Evolutionary conservation across 75 land plant genomes (phyloP), one percentile per base, ranked within the genome.

Genomic region (Picea glauca): DNA sequence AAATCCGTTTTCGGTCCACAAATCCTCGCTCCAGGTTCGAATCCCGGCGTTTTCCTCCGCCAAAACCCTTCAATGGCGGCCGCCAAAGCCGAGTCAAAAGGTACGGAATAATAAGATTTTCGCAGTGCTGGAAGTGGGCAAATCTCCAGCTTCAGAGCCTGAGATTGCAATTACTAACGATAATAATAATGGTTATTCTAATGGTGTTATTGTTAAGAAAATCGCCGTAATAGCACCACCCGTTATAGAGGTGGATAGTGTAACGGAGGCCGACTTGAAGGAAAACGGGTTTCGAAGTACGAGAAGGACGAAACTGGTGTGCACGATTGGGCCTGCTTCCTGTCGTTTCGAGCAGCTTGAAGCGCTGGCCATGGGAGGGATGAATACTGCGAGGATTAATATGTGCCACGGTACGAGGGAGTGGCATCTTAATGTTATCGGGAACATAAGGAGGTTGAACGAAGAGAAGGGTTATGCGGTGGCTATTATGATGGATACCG

Each of bases 361-460:
- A 84, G 82, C 80, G 62, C 82, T 92, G 63, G 88, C 92, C 18
- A 80, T 79, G 76, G 90, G 85, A 4, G 94, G 94, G 18, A 92
- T 92, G 94, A 92, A 90, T 70, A 88, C 88, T 66, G 94, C 90
- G 20, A 78, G 94, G 58, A 80, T 92, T 77, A 92, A 92, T 72
- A 88, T 92, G 88, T 90, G 92, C 58, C 94, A 92, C 56, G 90
- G 88, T 40, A 86, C 92, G 11, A 79, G 86, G 60, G 94, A 86
- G 13, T 92, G 92, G 85, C 92, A 92, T 79, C 75, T 79, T 63
- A 80, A 86, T 23, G 90, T 88, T 32, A 88, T 88, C 23, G 57
- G 84, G 81, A 81, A 76, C 13, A 79, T 87, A 46, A 81, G 89
- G 58, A 74, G 57, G 65, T 59, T 88, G 68, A 88, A 88, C 58